Evolutionary conservation across 495 filamentous ascomycete species (phyloP).

Genomic region (Umbilicaria muhlenbergii): DNA sequence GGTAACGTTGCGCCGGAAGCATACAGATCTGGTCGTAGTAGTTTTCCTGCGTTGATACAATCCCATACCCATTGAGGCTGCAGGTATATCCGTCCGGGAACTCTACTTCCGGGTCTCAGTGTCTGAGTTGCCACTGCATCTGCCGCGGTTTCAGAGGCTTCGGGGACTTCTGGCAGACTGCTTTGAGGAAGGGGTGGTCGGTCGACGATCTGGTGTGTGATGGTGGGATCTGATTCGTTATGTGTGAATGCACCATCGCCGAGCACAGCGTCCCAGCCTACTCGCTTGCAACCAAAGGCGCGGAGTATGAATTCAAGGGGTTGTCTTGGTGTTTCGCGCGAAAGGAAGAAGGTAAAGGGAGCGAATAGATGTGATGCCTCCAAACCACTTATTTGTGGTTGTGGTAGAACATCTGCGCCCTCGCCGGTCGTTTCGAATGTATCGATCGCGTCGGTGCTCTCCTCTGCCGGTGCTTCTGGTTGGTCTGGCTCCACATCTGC

Average conservation of each 20-base stretch:
- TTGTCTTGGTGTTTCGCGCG: constrained; percentile 80
- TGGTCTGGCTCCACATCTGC: constrained; percentile 24
- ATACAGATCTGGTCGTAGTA: constrained; percentile 78
- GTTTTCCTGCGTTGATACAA: constrained; percentile 72
- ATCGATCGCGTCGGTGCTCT: constrained; percentile 55
- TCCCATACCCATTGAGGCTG: constrained; percentile 99
- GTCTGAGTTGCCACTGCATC: background rate
- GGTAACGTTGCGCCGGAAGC: constrained; percentile 78
- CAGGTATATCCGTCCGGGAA: constrained; percentile 79
- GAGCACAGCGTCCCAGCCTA: constrained; percentile 81
- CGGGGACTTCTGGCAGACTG: constrained; percentile 39
- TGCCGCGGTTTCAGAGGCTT: constrained; percentile 22
- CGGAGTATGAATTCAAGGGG: constrained; percentile 88
- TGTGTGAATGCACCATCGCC: constrained; percentile 87
- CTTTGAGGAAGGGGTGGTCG: constrained; percentile 56
- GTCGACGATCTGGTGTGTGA: constrained; percentile 95
- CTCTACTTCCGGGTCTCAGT: constrained; percentile 31
- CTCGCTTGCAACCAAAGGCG: constrained; percentile 87
- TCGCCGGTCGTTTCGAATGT: constrained; percentile 65
- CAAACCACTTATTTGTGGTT: constrained; percentile 49
- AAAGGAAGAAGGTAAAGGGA: constrained; percentile 80
- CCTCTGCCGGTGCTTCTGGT: constrained; percentile 29
- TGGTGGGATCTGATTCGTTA: constrained; percentile 68
- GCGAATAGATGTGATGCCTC: constrained; percentile 56
- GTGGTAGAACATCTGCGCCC: constrained; percentile 72